phyloP scores from a whole-genome alignment of 2,329 filamentous ascomycete species.

The Gaeumannomyces tritici region DNA sequence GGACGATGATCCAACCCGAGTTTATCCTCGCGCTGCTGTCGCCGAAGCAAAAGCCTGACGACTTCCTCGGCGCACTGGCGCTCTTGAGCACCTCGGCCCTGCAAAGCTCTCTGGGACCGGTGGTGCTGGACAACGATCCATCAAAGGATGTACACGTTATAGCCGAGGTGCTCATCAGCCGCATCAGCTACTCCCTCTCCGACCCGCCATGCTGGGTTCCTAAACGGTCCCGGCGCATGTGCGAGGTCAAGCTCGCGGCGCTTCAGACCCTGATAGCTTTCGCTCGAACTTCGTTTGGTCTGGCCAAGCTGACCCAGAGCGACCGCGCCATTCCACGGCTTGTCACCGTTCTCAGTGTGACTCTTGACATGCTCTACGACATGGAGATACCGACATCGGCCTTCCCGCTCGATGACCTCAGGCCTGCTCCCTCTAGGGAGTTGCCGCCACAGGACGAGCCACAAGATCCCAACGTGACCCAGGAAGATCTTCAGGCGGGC shows the following conservation, averaged over 20 bases:
- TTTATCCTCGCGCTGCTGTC: conserved; percentile 59
- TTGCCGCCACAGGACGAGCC: background rate
- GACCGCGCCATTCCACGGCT: conserved; percentile 63
- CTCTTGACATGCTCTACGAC: conserved; percentile 68
- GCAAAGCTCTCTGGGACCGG: conserved; percentile 55
- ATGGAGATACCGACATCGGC: conserved; percentile 28
- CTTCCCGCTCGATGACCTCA: background rate
- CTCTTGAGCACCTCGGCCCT: conserved; percentile 60
- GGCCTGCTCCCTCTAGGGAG: background rate
- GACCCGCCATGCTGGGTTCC: conserved; percentile 39
- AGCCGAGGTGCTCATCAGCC: conserved; percentile 45
- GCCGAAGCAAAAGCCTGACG: conserved; percentile 51
- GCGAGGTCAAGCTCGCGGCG: conserved; percentile 32
- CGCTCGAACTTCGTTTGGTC: conserved; percentile 51
- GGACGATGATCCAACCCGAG: conserved; percentile 57
- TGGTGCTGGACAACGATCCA: conserved; percentile 27
- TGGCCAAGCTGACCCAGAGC: conserved; percentile 57
- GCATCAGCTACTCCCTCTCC: conserved; percentile 51
- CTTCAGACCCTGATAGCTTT: conserved; percentile 51
- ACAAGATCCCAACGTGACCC: conserved; percentile 3
- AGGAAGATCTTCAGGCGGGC: background rate
- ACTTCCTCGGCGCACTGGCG: conserved; percentile 55
- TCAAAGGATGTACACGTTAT: conserved; percentile 31
- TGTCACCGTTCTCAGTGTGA: conserved; percentile 51
- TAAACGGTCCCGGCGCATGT: conserved; percentile 23